A percentile compares a stretch with the other conserved stretches of the same genome.
phyloP scores from a whole-genome alignment of 2,329 filamentous ascomycete genomes.

The Xylaria sp. region DNA sequence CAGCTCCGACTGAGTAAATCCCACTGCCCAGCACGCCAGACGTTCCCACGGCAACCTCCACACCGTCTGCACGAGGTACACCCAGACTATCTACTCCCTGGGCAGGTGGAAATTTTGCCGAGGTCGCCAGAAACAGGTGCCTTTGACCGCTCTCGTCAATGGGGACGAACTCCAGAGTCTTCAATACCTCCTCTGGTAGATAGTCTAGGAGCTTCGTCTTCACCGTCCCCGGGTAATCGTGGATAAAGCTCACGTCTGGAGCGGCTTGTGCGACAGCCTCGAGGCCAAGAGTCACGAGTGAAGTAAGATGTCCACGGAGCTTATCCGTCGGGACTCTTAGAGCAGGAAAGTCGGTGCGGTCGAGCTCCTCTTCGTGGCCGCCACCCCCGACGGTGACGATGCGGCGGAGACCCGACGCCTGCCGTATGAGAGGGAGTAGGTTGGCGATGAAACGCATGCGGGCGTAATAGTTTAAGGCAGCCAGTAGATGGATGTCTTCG shows the following conservation, averaged over 20 bases:
- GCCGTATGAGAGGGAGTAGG: slow-evolving; percentile 28
- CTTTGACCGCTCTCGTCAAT: slow-evolving; percentile 31
- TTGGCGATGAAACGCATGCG: slow-evolving; percentile 33
- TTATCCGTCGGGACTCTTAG: slow-evolving; percentile 23
- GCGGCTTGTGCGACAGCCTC: slow-evolving; percentile 24
- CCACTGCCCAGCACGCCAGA: slow-evolving; percentile 27
- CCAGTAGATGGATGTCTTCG: slow-evolving; percentile 32
- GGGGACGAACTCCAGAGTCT: slow-evolving; percentile 22
- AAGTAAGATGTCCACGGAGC: slow-evolving; percentile 31
- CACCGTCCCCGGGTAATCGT: slow-evolving; percentile 36
- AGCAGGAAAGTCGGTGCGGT: slow-evolving; percentile 28
- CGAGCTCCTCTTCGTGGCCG: slow-evolving; percentile 29
- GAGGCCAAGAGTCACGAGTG: slow-evolving; percentile 34
- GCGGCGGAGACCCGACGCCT: slow-evolving; percentile 22
- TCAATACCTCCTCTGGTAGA: slow-evolving; percentile 29
- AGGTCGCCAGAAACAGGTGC: slow-evolving; percentile 34
- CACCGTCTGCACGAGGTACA: slow-evolving; percentile 14
- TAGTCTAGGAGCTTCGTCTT: slow-evolving; percentile 30
- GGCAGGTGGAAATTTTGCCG: slow-evolving; percentile 29
- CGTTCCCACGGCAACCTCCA: slow-evolving; percentile 25
- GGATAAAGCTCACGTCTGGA: slow-evolving; percentile 32
- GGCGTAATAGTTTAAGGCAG: slow-evolving; percentile 33
- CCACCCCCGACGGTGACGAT: slow-evolving; percentile 29
- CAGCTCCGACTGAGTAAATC: slow-evolving; percentile 31
- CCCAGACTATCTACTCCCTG: neutral